Conservation (phyloP, 2,329 filamentous ascomycete species). For the Sporothrix euskadiensis region DNA sequence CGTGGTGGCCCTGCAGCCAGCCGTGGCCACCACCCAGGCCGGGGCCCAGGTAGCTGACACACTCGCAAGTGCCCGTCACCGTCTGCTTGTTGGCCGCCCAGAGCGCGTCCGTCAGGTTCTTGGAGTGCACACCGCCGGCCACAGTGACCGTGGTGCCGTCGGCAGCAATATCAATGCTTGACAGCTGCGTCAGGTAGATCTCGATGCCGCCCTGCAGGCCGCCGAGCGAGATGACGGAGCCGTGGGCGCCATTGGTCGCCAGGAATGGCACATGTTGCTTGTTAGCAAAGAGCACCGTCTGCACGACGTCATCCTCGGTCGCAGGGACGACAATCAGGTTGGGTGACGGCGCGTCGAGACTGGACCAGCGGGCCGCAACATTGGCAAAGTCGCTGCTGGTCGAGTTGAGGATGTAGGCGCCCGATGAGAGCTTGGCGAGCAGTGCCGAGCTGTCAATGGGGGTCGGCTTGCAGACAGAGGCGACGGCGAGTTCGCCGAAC, state of each 20-base stretch:
- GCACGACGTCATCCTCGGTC: slow-evolving; percentile 51
- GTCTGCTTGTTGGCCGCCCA: slow-evolving; percentile 56
- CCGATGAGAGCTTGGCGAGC: slow-evolving; percentile 40
- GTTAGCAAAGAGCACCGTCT: slow-evolving; percentile 53
- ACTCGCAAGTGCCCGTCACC: slow-evolving; percentile 58
- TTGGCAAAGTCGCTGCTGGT: slow-evolving; percentile 44
- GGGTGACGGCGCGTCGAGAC: slow-evolving; percentile 45
- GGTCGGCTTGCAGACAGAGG: not conserved
- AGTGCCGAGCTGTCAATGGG: slow-evolving; percentile 33
- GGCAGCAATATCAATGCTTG: slow-evolving; percentile 50
- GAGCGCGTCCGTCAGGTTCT: slow-evolving; percentile 55
- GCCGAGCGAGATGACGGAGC: slow-evolving; percentile 51
- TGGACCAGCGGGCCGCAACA: slow-evolving; percentile 50
- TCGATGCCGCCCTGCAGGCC: slow-evolving; percentile 51
- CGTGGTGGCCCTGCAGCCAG: slow-evolving; percentile 54
- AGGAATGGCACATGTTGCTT: slow-evolving; percentile 43
- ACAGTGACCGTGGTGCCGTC: slow-evolving; percentile 48
- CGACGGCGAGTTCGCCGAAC: not conserved
- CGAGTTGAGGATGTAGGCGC: slow-evolving; percentile 47
- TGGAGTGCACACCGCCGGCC: slow-evolving; percentile 56
- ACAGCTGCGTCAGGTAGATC: slow-evolving; percentile 56
- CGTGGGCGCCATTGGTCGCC: slow-evolving; percentile 55
- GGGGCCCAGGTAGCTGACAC: slow-evolving; percentile 45
- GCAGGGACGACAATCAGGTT: slow-evolving; percentile 51
- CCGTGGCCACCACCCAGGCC: slow-evolving; percentile 61